Evolutionary conservation across 371 early-diverging fungal genomes (phyloP), one percentile per base, ranked within the genome.

Genomic region (Mortierella sp.): DNA sequence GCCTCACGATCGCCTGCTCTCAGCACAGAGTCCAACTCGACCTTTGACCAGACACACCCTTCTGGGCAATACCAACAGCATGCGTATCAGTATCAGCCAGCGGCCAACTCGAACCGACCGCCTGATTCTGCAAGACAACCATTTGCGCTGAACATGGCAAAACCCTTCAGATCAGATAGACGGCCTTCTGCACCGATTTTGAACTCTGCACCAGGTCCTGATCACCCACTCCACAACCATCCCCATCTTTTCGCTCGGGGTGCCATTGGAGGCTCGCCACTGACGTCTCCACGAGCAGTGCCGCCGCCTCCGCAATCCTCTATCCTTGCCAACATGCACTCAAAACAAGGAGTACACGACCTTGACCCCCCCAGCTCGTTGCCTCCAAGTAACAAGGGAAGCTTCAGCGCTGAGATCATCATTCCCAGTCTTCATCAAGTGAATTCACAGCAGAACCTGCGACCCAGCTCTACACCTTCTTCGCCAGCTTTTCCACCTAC

Each of bases 181-280:
- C 46, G 78, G 34, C 78, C 78, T 0, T 78, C 78, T 1, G 78
- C 70, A 28, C 78, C 78, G n/a, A 61, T 78, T n/a, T 43, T 68
- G 56, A 57, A 67, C 4, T 66, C 76, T 3, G 30, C 65, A 1
- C 67, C 61, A 6, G 61, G 74, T 2, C 45, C 67, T 1, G 70
- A 70, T 2, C 63, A 66, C 24, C 63, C 58, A 30, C 68, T 67
- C 50, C 49, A 61, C 12, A 64, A 76, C 53, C 59, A 58, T 10
- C n/a, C n/a, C n/a, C 67, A 42, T 21, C 18, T 61, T 43, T 19
- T 43, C 9, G 52, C 46, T 28, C 71, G 71, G 2, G 67, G 70
- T 9, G 34, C 53, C 24, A 51, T 31, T 16, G 47, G 30, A 43
- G 51, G 49, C 43, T 65, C 78, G 3, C 71, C 78, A 13, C 56